Base-by-base conservation (phyloP, 1,139 yeast genomes). In the Kurtzmaniella natalensis region DNA sequence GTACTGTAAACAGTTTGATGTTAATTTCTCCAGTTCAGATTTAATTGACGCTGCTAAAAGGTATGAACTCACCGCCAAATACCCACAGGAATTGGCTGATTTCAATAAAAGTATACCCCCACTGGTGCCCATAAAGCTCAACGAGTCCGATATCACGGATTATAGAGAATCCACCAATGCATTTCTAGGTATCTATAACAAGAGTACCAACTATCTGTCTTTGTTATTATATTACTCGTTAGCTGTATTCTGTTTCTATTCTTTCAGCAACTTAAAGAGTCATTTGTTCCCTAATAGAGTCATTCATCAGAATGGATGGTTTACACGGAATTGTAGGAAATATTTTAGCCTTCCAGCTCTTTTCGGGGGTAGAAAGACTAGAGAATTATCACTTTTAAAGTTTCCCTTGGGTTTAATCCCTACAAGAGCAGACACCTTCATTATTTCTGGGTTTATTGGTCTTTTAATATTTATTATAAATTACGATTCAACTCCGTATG, bases 351-450 rank as follows among this genome's bases (percentile, higher is more conserved):
- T 59, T 4, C 67, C 69, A 5, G 64, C 69, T 8, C 46, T 61
- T 3, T 34, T 36, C 9, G 55, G 56, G 1, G 45, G 34, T 28
- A 37, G 43, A 4, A 60, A 59, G 35, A 57, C 68, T 16, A 41
- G 43, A 18, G 65, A 58, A 34, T 42, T 45, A 27, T 46, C 46
- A 10, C 42, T 56, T 15, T 48, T 59, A 20, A 51, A 57, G 5
- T 38, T 57, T 18, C 49, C 66, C 18, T 59, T 67, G 51, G 40
- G 55, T 61, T 28, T 70, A 25, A 53, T 80, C 9, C 95, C 95
- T 0, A 75, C 88, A 0, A 66, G 94, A 38, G 58, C 73, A 40
- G 94, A 82, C 53, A 51, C 78, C 0, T 40, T 76, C 6, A 58
- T 76, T 29, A 57, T 81, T 14, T 41, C 57, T 8, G 59, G 72